Percentiles rank a stretch among this genome's conserved stretches.
Evolutionary conservation across 2,329 filamentous ascomycete genomes (phyloP).

Genomic region (Cytospora mali): DNA sequence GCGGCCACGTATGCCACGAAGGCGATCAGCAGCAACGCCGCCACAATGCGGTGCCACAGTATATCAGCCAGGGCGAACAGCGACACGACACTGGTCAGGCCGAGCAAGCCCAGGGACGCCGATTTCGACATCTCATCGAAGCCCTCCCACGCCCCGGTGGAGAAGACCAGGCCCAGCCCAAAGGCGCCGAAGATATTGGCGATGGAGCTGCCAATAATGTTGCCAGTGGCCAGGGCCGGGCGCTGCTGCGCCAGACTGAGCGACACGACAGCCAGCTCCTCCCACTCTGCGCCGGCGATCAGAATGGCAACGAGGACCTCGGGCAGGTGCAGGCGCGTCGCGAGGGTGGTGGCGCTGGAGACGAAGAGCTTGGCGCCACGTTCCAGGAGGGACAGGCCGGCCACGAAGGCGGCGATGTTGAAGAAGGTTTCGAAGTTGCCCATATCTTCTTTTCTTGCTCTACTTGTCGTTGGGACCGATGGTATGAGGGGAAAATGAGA

Average conservation of each 20-base stretch:
- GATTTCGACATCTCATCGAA: slow-evolving; percentile 54
- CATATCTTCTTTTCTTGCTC: slow-evolving; percentile 9
- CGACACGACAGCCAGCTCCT: slow-evolving; percentile 56
- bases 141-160: slow-evolving; percentile 28
- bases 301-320: slow-evolving; percentile 53
- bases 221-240: slow-evolving; percentile 54
- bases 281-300: slow-evolving; percentile 57
- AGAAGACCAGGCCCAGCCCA: slow-evolving; percentile 52
- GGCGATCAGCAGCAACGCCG: slow-evolving; percentile 44
- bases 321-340: slow-evolving; percentile 47
- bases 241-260: slow-evolving; percentile 49
- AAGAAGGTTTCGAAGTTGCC: slow-evolving; percentile 33
- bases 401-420: slow-evolving; percentile 46
- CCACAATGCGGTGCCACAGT: slow-evolving; percentile 31
- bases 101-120: slow-evolving; percentile 47
- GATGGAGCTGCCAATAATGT: slow-evolving; percentile 56
- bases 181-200: slow-evolving; percentile 60
- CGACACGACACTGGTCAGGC: slow-evolving; percentile 44
- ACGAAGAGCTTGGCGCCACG: slow-evolving; percentile 56
- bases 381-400: slow-evolving; percentile 52
- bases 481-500: not conserved
- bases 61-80: slow-evolving; percentile 39
- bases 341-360: slow-evolving; percentile 52
- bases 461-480: not conserved
- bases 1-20: slow-evolving; percentile 49